These are phyloP conservation scores for Fusarium sp. DNA, from an alignment of 2,329 filamentous ascomycete species.

Conservation along the genomic window DNA sequence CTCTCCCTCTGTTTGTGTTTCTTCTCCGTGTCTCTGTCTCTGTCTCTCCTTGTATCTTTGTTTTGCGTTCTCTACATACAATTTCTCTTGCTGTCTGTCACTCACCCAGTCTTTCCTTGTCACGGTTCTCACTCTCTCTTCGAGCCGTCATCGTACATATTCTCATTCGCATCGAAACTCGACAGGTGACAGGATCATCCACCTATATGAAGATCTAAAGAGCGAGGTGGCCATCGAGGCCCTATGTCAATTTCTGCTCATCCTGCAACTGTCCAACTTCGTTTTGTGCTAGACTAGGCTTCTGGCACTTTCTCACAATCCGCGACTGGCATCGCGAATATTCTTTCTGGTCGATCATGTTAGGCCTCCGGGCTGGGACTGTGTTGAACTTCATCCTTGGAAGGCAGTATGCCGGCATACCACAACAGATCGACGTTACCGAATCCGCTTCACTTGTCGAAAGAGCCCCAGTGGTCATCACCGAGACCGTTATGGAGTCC, in stretches of 20 bases:
- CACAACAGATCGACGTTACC: slow-evolving; percentile 45
- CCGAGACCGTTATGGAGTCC: slow-evolving; percentile 33
- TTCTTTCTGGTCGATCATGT: slow-evolving; percentile 39
- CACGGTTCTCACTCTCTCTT: slow-evolving; percentile 1
- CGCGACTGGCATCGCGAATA: slow-evolving; percentile 50
- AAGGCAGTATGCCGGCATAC: slow-evolving; percentile 63
- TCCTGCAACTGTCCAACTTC: slow-evolving; percentile 22
- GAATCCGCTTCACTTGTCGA: slow-evolving; percentile 30
- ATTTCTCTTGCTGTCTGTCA: slow-evolving; percentile 23
- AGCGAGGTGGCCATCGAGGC: slow-evolving; percentile 41
- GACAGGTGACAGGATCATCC: slow-evolving; percentile 40
- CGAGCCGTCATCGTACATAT: slow-evolving; percentile 20
- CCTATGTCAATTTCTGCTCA: slow-evolving; percentile 32
- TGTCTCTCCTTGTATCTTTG: slow-evolving; percentile 31
- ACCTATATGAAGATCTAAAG: slow-evolving; percentile 40
- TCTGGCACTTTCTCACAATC: slow-evolving; percentile 21
- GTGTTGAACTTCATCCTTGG: slow-evolving; percentile 60
- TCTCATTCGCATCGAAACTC: slow-evolving; percentile 19
- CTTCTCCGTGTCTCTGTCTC: slow-evolving; percentile 22
- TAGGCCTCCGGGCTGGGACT: slow-evolving; percentile 55
- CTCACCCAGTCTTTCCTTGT: slow-evolving; percentile 25
- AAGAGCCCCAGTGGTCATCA: slow-evolving; percentile 28
- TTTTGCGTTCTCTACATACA: slow-evolving; percentile 25
- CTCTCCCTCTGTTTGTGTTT: slow-evolving; percentile 17
- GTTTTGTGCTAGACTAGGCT: slow-evolving; percentile 23